Conservation (phyloP, 1,284 basidiomycete genomes). For the Tilletia indica region DNA sequence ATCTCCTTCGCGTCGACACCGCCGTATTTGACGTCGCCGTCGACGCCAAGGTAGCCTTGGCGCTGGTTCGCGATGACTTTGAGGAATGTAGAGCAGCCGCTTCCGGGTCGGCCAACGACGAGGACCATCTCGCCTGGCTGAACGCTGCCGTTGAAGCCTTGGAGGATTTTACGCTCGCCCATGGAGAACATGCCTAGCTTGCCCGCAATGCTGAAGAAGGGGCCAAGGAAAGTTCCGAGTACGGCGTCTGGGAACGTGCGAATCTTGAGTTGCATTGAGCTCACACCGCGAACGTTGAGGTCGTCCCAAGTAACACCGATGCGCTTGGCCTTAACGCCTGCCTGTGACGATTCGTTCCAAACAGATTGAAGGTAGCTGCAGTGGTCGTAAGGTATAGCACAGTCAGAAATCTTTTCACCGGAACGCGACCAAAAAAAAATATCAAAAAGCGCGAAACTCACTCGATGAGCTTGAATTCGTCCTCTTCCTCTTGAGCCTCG, state of each 20-base stretch:
- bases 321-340: constrained; percentile 34
- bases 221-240: constrained; percentile 41
- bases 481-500: constrained; percentile 7
- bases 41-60: constrained; percentile 64
- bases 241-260: constrained; percentile 55
- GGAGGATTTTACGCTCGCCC: constrained; percentile 24
- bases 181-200: constrained; percentile 12
- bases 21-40: constrained; percentile 70
- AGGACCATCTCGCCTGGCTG: constrained; percentile 50
- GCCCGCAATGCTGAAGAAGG: constrained; percentile 49
- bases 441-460: not conserved
- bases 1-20: constrained; percentile 63
- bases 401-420: too few species aligned
- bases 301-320: constrained; percentile 39
- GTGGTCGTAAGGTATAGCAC: not conserved
- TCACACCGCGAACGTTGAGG: constrained; percentile 33
- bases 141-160: constrained; percentile 39
- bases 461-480: constrained; percentile 8
- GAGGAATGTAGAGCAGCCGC: constrained; percentile 73
- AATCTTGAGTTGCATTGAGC: constrained; percentile 31
- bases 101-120: constrained; percentile 78
- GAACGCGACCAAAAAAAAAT: not conserved
- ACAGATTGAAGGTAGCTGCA: constrained; percentile 10
- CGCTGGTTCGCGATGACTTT: constrained; percentile 71
- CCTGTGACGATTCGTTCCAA: constrained; percentile 12